Evolutionary conservation across 1,139 yeast species (phyloP).

Genomic region (Meyerozyma elateridarum): DNA sequence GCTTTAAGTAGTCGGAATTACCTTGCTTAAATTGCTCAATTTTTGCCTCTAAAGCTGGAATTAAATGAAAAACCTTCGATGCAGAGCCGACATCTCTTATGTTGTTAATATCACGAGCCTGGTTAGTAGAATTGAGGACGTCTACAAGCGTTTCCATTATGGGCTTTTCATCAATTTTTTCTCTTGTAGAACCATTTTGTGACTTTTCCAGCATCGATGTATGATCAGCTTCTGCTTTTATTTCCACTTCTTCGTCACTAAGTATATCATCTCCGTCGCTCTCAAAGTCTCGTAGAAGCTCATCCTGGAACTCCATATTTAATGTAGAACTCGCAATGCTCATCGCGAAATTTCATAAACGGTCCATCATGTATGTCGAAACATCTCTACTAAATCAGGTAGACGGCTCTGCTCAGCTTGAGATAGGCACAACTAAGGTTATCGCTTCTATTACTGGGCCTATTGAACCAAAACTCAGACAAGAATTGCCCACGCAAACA

Average conservation of each 20-base stretch:
- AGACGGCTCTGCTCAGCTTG: slow-evolving; percentile 75
- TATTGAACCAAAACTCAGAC: slow-evolving; percentile 76
- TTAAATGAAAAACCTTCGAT: slow-evolving; percentile 23
- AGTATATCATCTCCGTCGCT: too few relatives aligned
- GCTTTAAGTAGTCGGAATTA: slow-evolving; percentile 31
- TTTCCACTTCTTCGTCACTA: slow-evolving; percentile 1
- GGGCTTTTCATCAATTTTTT: too few relatives aligned
- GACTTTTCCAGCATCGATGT: background rate
- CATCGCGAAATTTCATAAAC: background rate
- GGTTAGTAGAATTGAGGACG: too few relatives aligned
- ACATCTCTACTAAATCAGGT: slow-evolving; percentile 48
- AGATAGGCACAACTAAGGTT: slow-evolving; percentile 49
- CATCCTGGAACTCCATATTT: slow-evolving; percentile 3
- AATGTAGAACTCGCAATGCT: background rate
- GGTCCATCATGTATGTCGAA: slow-evolving; percentile 5
- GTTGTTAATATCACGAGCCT: too few relatives aligned
- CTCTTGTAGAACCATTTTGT: slow-evolving; percentile 1
- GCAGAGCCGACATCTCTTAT: too few relatives aligned
- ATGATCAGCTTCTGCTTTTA: slow-evolving; percentile 4
- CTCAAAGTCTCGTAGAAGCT: slow-evolving; percentile 2
- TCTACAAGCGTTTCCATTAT: too few relatives aligned
- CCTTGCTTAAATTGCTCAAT: slow-evolving; percentile 21
- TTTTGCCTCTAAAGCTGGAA: slow-evolving; percentile 22
- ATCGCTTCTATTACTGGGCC: slow-evolving; percentile 87
- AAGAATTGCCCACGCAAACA: slow-evolving; percentile 77